These are phyloP conservation scores for Dunaliella sp. DNA, from an alignment of 139 green algal genomes.

Conservation along the genomic window DNA sequence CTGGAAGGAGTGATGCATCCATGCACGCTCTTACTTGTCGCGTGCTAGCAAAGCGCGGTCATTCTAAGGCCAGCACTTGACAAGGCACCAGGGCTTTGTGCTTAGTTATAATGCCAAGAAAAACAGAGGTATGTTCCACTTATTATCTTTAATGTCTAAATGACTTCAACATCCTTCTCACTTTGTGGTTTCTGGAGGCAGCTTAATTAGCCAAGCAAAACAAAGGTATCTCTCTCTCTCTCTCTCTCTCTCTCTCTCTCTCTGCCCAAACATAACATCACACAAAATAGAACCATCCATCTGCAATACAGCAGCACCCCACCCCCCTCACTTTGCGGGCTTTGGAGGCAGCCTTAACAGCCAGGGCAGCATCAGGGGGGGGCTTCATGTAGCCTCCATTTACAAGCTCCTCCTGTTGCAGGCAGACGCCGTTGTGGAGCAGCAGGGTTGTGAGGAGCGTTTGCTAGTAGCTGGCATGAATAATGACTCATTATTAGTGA, in stretches of 20 bases:
- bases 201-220: background rate
- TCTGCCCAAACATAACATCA: no score
- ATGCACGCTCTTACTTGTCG: no score
- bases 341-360: constrained; percentile 62
- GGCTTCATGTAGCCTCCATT: constrained; percentile 62
- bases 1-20: no score
- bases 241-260: no score
- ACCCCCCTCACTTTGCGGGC: constrained; percentile 50
- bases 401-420: constrained; percentile 77
- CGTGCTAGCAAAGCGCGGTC: no score
- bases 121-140: no score
- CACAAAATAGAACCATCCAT: no score
- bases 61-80: no score
- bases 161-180: background rate
- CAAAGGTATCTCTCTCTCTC: no score
- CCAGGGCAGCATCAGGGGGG: constrained; percentile 58
- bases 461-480: background rate
- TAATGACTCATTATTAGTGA: background rate
- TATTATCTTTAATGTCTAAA: no score
- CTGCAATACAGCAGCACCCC: background rate
- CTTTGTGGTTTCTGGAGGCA: background rate
- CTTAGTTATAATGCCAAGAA: no score
- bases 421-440: background rate
- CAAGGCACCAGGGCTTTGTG: no score
- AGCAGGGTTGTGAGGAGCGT: background rate